A percentile compares a stretch with the other conserved stretches of the same genome.
phyloP scores from a whole-genome alignment of 495 filamentous ascomycete species.

The Jackrogersella minutella region DNA sequence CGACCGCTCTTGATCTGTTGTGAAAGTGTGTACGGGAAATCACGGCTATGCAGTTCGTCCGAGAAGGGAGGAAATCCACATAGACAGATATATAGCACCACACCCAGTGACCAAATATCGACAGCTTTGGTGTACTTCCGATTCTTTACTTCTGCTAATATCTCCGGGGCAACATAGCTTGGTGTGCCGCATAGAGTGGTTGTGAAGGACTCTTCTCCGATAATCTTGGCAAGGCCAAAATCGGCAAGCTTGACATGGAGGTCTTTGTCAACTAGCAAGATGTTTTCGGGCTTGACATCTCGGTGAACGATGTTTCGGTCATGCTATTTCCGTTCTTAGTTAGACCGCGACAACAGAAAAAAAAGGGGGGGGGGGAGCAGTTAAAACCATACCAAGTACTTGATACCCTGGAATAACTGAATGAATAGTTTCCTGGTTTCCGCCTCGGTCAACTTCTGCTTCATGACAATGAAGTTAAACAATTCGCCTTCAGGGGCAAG shows the following conservation, averaged over 20 bases:
- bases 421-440: conserved; percentile 87
- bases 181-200: conserved; percentile 97
- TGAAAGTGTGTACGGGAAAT: conserved; percentile 81
- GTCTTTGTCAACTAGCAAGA: conserved; percentile 83
- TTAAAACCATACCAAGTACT: conserved; percentile 81
- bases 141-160: conserved; percentile 77
- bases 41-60: conserved; percentile 85
- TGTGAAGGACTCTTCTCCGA: conserved; percentile 97
- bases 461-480: conserved; percentile 91
- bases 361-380: too few species aligned
- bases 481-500: conserved; percentile 91
- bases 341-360: not conserved
- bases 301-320: conserved; percentile 97
- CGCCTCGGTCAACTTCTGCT: conserved; percentile 82
- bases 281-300: conserved; percentile 99
- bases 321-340: conserved; percentile 71
- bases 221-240: conserved; percentile 98
- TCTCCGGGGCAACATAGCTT: conserved; percentile 96
- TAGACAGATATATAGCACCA: conserved; percentile 98
- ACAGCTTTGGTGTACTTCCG: conserved; percentile 94
- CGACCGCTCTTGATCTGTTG: conserved; percentile 89
- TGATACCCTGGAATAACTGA: conserved; percentile 92
- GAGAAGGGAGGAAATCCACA: conserved; percentile 98
- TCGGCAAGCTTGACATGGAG: conserved; percentile 92
- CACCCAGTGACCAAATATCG: conserved; percentile 96